Base-by-base conservation (phyloP, 2,329 filamentous ascomycete genomes). In the Coleophoma cylindrospora region DNA sequence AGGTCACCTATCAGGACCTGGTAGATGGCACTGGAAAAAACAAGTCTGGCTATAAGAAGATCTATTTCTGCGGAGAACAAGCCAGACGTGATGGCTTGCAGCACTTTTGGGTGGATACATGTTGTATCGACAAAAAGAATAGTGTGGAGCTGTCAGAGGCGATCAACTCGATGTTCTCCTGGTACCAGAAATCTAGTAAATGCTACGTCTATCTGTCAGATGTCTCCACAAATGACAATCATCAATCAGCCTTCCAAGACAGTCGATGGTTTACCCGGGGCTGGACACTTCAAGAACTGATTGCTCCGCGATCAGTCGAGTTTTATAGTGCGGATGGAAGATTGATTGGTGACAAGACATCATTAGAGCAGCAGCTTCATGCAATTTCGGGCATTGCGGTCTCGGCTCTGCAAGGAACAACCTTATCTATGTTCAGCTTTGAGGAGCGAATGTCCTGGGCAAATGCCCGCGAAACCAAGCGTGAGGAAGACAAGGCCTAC, bases 401-500 rank as follows among this genome's bases (percentile, higher is more conserved):
- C 19, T 14, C 11, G 15, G 47, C 47, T 33, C 47, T 48, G 2
- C 36, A 34, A 34, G 47, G 47, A 43, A 34, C 21, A 2, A 15
- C 47, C 10, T 22, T 48, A 10, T 48, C 47, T 33, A 21, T 27
- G 34, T 48, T 48, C 21, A 34, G 8, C 12, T 17, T 34, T 19
- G n/a, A 9, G 4, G 36, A 48, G 33, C 36, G 38, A 34, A 34
- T 73, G 68, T 67, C 66, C 0, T 73, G 70, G 70, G 70, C 70
- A 1, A 59, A 67, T 0, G 47, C 57, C 3, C 61, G 71, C 0
- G 22, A 56, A 1, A 70, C 70, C 0, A 65, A 61, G 0, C 53
- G 66, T 3, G 11, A 45, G 0, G 71, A 75, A 44, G 73, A 74
- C 36, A 61, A 63, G 17, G 70, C 70, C 0, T 75, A 74, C 34